phyloP scores from a whole-genome alignment of 1,139 yeast genomes.

The Suhomyces taliae region DNA sequence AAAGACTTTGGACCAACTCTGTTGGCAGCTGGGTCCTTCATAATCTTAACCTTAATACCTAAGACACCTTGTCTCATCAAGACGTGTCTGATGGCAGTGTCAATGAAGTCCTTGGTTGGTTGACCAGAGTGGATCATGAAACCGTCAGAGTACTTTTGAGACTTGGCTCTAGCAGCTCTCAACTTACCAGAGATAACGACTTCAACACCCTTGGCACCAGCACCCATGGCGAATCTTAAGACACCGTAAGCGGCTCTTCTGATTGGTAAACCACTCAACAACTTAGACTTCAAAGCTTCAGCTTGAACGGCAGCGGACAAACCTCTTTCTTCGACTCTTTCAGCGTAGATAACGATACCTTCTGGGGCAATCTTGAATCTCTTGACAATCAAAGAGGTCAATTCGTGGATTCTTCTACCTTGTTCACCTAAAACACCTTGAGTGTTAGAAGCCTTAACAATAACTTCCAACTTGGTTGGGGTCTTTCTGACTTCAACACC shows the following conservation, averaged over 20 bases:
- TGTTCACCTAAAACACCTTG: constrained; percentile 99
- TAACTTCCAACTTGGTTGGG: constrained; percentile 96
- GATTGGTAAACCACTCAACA: constrained; percentile 98
- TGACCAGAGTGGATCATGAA: constrained; percentile 99
- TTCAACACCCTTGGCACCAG: constrained; percentile 99
- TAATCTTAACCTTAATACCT: constrained; percentile 99
- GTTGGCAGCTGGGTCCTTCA: constrained; percentile 97
- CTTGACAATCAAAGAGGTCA: constrained; percentile 96
- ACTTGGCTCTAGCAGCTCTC: constrained; percentile 99
- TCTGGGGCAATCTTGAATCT: constrained; percentile 97
- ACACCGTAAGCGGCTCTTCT: constrained; percentile 99
- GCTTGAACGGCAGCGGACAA: constrained; percentile 99
- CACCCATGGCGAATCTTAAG: constrained; percentile 99
- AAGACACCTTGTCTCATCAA: constrained; percentile 99
- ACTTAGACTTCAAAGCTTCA: constrained; percentile 97
- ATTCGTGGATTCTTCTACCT: constrained; percentile 99
- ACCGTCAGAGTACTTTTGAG: constrained; percentile 99
- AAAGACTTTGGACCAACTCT: constrained; percentile 86
- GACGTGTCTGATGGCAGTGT: constrained; percentile 99
- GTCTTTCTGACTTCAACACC: constrained; percentile 99
- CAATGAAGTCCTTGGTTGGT: constrained; percentile 98
- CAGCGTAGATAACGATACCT: constrained; percentile 94
- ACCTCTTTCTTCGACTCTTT: constrained; percentile 99
- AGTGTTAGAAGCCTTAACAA: constrained; percentile 99
- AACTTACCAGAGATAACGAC: constrained; percentile 99